Evolutionary conservation across 345 rosid species (phyloP), one percentile per base, ranked within the genome.

Genomic region (Carallia pectinifolia): DNA sequence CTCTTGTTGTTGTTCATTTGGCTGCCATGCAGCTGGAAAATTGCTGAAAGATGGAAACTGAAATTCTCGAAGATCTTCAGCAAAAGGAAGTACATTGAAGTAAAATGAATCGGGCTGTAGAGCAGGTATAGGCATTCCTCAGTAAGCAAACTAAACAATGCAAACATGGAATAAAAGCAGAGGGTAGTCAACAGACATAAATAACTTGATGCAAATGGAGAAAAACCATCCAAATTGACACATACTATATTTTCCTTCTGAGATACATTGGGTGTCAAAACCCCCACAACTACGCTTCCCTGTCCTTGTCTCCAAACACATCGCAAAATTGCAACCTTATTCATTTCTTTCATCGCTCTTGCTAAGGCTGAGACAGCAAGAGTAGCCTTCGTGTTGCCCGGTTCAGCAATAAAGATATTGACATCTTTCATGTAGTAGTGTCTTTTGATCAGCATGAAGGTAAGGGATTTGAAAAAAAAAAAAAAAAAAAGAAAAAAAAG

Each of bases 271-370:
- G 99, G 96, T 61, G 88, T 87, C 81, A 95, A 81, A 77, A 85
- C 85, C 50, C 97, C 99, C 75, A 95, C 74, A 74, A 86, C 88
- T 47, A 89, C 93, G 69, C 67, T 88, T 52, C 83, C 82, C 74
- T 82, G 96, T 70, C 93, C 93, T 64, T 90, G 89, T 81, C 93
- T 88, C 99, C 99, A 95, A 71, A 90, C 99, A 77, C 99, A 95
- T 23, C 97, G 96, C 70, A 90, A 66, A 73, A 95, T 87, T 62
- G 96, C 97, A 53, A 91, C 92, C 76, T 78, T 87, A 68, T 85
- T 83, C 83, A 81, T 75, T 84, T 90, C 85, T 80, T 82, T 87
- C 97, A 90, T 88, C 69, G 92, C 97, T 80, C 97, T 85, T 16
- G 96, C 93, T 64, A 95, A 55, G 53, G 97, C 93, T 76, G 97